A percentile compares a stretch with the other conserved stretches of the same genome.
Evolutionary conservation across 2,329 filamentous ascomycete genomes (phyloP).

Genomic region (Fusarium austroafricanum): DNA sequence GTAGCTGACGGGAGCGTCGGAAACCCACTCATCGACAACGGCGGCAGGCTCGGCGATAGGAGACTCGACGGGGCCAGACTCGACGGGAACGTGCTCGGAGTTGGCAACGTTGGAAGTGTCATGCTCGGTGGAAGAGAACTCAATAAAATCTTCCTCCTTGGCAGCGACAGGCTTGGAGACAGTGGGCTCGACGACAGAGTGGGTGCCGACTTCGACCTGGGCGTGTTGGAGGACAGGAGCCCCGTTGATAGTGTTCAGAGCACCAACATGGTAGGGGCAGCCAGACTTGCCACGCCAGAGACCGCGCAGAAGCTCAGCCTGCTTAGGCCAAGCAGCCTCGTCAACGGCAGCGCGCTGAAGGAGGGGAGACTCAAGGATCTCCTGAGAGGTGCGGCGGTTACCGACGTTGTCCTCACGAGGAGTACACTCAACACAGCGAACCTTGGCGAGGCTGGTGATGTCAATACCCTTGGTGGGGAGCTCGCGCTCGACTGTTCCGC

Average conservation of each 20-base stretch:
- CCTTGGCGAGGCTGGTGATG: conserved; percentile 14
- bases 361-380: conserved; percentile 35
- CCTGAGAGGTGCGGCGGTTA: neutral
- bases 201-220: neutral
- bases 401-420: conserved; percentile 29
- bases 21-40: neutral
- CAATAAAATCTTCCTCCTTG: neutral
- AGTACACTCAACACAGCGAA: conserved; percentile 34
- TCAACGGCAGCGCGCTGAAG: conserved; percentile 15
- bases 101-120: neutral
- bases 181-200: neutral
- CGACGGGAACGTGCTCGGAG: too few species aligned
- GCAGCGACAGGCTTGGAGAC: neutral
- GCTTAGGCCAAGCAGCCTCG: neutral
- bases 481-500: conserved; percentile 20
- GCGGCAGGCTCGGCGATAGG: neutral
- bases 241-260: fast-evolving
- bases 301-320: neutral
- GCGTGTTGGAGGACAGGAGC: neutral
- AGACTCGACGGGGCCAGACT: neutral
- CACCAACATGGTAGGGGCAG: conserved; percentile 23
- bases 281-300: conserved; percentile 19
- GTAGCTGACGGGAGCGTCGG: neutral
- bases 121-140: neutral
- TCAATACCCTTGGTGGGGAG: conserved; percentile 4